Base-by-base conservation (phyloP, 441 rosid species). In the Raphanus hybrid region DNA sequence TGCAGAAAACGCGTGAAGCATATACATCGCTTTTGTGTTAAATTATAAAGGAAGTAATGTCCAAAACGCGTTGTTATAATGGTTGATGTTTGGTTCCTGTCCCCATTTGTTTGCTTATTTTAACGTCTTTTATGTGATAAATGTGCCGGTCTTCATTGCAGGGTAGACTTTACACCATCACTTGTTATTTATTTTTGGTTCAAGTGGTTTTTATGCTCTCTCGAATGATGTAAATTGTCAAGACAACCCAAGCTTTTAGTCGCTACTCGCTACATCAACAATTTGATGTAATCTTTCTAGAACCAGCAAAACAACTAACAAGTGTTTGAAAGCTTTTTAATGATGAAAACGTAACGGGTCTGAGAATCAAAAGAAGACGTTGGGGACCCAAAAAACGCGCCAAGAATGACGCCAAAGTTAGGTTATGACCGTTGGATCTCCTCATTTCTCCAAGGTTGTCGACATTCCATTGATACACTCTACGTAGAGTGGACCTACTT, bases 1-100 rank as follows among this genome's bases (percentile, higher is more conserved):
- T 54, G 81, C 37, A 73, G 81, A 73, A 79, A 79, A 79, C 82
- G 78, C 82, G 82, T 79, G 82, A 79, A 79, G 78, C 73, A 48
- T 4, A 72, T 7, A 60, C 81, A 67, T 72, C 81, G 76, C 64
- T 60, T 78, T 69, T 63, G 4, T 35, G 52, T 16, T 68, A 29
- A 16, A 62, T 67, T 50, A 64, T 63, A 41, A 57, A 67, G 3
- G 23, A 78, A 74, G 78, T 74, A 74, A 78, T 69, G 78, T 74
- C 78, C 58, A 74, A 78, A 78, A 69, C 82, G 82, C 82, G 82
- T 78, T 78, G 82, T 74, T 74, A 69, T 78, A 55, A 78, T 74
- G 74, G 75, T 79, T 69, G 35, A 11, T 79, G 82, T 79, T 74
- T 79, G 71, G 82, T 74, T 79, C 71, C 6, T 69, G 67, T 79